phyloP scores from a whole-genome alignment of 2,329 filamentous ascomycete genomes.

The Fusarium piperis region DNA sequence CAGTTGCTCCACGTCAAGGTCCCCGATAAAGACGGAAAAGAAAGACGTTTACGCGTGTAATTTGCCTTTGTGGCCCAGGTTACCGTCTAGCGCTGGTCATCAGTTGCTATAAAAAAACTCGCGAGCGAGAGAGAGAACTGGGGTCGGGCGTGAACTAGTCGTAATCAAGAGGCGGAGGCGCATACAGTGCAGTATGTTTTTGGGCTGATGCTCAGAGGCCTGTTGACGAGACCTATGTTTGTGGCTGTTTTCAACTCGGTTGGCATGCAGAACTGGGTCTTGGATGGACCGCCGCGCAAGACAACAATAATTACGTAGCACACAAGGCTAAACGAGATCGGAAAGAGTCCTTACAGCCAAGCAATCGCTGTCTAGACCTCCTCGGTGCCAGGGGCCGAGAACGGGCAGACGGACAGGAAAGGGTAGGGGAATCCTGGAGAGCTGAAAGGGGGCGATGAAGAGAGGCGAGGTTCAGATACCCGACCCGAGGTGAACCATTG shows the following conservation, averaged over 20 bases:
- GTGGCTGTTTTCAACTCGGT: not conserved
- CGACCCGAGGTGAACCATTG: not conserved
- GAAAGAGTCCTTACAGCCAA: constrained; percentile 8
- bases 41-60: constrained; percentile 24
- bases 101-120: constrained; percentile 40
- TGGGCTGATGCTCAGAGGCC: not conserved
- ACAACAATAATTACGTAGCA: not conserved
- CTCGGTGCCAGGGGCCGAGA: constrained; percentile 5
- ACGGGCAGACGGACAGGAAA: not conserved
- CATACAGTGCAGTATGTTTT: not conserved
- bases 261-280: constrained; percentile 9
- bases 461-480: constrained; percentile 25
- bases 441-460: constrained; percentile 19
- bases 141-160: constrained; percentile 6
- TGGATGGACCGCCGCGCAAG: constrained; percentile 5
- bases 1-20: not conserved
- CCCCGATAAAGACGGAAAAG: constrained; percentile 7
- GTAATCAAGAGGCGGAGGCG: constrained; percentile 9
- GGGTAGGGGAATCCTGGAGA: constrained; percentile 15
- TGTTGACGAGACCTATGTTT: not conserved
- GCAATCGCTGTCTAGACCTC: constrained; percentile 15
- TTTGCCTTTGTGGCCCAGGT: constrained; percentile 19
- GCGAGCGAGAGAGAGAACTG: constrained; percentile 8
- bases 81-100: constrained; percentile 10
- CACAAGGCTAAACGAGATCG: constrained; percentile 2